These are phyloP conservation scores for Raphanus hybrid DNA, from an alignment of 441 rosid species.

Conservation along the genomic window DNA sequence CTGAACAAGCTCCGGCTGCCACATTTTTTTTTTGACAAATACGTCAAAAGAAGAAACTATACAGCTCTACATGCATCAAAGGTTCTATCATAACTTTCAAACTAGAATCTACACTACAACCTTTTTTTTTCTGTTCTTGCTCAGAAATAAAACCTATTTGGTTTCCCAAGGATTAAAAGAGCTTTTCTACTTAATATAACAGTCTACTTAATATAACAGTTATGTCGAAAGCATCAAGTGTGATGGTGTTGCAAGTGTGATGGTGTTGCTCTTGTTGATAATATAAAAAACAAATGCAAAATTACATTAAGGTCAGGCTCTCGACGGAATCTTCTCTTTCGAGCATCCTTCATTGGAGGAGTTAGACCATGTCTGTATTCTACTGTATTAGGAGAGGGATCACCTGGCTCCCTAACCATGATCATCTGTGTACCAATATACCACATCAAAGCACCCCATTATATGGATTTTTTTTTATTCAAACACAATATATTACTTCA, in stretches of 20 bases:
- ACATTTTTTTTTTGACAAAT: slow-evolving; percentile 20
- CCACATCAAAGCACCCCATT: background rate
- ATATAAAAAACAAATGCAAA: background rate
- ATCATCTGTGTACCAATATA: too few species aligned
- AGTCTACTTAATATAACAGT: too few species aligned
- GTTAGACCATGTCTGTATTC: slow-evolving; percentile 93
- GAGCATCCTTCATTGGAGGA: slow-evolving; percentile 94
- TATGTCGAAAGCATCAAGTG: background rate
- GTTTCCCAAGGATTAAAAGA: background rate
- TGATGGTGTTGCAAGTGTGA: background rate
- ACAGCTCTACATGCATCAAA: background rate
- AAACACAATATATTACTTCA: background rate
- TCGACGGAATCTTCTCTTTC: slow-evolving; percentile 91
- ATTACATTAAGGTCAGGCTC: slow-evolving; percentile 92
- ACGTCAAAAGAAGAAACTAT: background rate
- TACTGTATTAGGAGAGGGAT: slow-evolving; percentile 70
- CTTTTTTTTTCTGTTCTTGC: too few species aligned
- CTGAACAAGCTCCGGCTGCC: slow-evolving; percentile 95
- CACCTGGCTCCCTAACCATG: slow-evolving; percentile 40
- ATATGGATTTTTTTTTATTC: background rate
- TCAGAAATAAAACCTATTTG: too few species aligned
- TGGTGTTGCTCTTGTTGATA: background rate
- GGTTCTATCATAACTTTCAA: background rate
- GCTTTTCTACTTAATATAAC: background rate
- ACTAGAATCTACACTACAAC: background rate